phyloP scores from a whole-genome alignment of 1,139 yeast genomes.

The Sugiyamaella sp. region DNA sequence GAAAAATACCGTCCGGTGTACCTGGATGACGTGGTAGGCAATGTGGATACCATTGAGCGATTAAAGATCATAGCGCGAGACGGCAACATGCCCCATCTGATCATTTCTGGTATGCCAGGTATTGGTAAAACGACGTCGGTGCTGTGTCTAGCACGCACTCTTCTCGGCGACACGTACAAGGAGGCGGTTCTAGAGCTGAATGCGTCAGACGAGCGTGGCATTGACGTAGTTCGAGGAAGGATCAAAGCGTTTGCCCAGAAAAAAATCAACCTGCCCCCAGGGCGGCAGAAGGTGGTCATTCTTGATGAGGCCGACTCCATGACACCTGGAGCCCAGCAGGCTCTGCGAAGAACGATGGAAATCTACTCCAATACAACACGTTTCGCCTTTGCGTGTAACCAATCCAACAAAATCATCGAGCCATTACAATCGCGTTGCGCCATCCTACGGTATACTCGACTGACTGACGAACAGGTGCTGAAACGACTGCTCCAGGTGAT shows the following conservation, averaged over 20 bases:
- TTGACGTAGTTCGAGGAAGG: slow-evolving; percentile 88
- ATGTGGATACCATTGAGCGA: slow-evolving; percentile 84
- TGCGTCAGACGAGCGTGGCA: slow-evolving; percentile 97
- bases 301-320: slow-evolving; percentile 97
- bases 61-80: slow-evolving; percentile 82
- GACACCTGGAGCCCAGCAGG: slow-evolving; percentile 99
- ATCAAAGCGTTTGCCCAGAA: slow-evolving; percentile 96
- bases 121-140: slow-evolving; percentile 96
- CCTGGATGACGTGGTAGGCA: slow-evolving; percentile 88
- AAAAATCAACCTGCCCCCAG: slow-evolving; percentile 72
- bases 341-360: slow-evolving; percentile 96
- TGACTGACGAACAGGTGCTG: slow-evolving; percentile 83
- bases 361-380: slow-evolving; percentile 91
- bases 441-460: slow-evolving; percentile 77
- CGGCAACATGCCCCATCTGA: slow-evolving; percentile 97
- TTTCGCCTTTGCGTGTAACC: slow-evolving; percentile 97
- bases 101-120: slow-evolving; percentile 93
- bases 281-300: slow-evolving; percentile 84
- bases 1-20: slow-evolving; percentile 88
- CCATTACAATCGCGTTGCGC: slow-evolving; percentile 98
- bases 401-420: slow-evolving; percentile 90
- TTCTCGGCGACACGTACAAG: slow-evolving; percentile 70
- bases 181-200: slow-evolving; percentile 91
- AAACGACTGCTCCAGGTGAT: slow-evolving; percentile 74
- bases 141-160: slow-evolving; percentile 83